These are phyloP conservation scores for Silene coronaria DNA, from an alignment of 179 eudicot species.

Conservation along the genomic window DNA sequence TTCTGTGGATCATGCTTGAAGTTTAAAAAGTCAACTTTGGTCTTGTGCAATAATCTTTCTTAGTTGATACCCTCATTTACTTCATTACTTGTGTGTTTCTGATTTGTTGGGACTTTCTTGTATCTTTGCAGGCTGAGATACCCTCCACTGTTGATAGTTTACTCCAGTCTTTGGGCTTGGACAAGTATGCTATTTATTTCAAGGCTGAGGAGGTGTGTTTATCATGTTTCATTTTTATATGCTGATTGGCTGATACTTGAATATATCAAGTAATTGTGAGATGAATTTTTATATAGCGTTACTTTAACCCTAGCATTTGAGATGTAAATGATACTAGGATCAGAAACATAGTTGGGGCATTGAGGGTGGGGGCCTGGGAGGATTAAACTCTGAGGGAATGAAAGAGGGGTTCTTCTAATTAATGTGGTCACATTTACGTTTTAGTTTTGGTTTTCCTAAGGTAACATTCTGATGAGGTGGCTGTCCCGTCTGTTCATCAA, in stretches of 20 bases:
- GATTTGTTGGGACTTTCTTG: conserved; percentile 11
- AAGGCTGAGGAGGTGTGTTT: conserved; percentile 79
- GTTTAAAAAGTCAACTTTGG: not conserved
- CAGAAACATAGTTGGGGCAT: not conserved
- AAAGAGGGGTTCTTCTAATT: no score
- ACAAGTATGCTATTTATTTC: conserved; percentile 54
- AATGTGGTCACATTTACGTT: not conserved
- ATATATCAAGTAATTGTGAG: conserved; percentile 1
- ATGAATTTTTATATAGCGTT: not conserved
- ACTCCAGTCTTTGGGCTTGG: conserved; percentile 70
- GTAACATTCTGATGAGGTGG: not conserved
- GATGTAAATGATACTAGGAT: not conserved
- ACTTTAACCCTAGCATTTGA: not conserved
- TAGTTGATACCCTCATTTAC: not conserved
- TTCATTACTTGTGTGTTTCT: not conserved
- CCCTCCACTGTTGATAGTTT: conserved; percentile 54
- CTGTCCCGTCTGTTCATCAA: not conserved
- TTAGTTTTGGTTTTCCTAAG: not conserved
- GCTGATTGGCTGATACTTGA: conserved; percentile 3
- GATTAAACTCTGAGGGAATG: no score
- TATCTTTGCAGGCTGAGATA: conserved; percentile 45
- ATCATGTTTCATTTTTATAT: not conserved
- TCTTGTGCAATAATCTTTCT: not conserved
- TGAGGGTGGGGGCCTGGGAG: not conserved
- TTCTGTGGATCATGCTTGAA: not conserved